Percentiles rank a stretch among this genome's conserved stretches.
phyloP scores from a whole-genome alignment of 2,329 filamentous ascomycete species.

The Lasiodiplodia sp. region DNA sequence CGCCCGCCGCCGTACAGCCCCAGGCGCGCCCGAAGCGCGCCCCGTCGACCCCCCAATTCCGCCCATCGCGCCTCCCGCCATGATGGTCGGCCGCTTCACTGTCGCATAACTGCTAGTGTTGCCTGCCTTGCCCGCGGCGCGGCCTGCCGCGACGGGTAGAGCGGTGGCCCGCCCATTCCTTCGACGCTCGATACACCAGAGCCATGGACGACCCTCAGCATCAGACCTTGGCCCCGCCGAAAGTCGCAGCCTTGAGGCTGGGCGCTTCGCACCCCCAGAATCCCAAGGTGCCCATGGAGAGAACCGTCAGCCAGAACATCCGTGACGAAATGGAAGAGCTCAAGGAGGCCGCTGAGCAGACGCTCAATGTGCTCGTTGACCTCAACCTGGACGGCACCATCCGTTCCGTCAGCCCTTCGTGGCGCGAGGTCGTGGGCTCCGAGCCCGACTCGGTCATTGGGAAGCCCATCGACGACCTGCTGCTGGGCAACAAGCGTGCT shows the following conservation, averaged over 20 bases:
- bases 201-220: conserved; percentile 34
- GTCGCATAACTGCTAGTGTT: conserved; percentile 40
- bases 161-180: conserved; percentile 18
- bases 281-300: conserved; percentile 56
- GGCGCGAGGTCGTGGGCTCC: conserved; percentile 91
- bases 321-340: conserved; percentile 92
- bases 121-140: conserved; percentile 42
- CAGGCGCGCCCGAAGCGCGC: conserved; percentile 8
- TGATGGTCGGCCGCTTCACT: conserved; percentile 43
- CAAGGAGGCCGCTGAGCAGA: conserved; percentile 94
- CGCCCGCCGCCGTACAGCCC: not conserved
- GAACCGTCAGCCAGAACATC: conserved; percentile 84
- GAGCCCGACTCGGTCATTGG: conserved; percentile 75
- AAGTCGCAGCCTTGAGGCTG: conserved; percentile 52
- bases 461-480: conserved; percentile 78
- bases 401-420: conserved; percentile 96
- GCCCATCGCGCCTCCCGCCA: conserved; percentile 32
- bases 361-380: conserved; percentile 94
- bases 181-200: conserved; percentile 17
- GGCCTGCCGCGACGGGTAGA: conserved; percentile 32
- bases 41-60: conserved; percentile 18
- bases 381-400: conserved; percentile 88
- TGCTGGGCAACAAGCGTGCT: conserved; percentile 79
- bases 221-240: conserved; percentile 51
- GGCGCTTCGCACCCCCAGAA: conserved; percentile 44